Evolutionary conservation across 1,284 basidiomycete genomes (phyloP).

Genomic region (Irpex sp.): DNA sequence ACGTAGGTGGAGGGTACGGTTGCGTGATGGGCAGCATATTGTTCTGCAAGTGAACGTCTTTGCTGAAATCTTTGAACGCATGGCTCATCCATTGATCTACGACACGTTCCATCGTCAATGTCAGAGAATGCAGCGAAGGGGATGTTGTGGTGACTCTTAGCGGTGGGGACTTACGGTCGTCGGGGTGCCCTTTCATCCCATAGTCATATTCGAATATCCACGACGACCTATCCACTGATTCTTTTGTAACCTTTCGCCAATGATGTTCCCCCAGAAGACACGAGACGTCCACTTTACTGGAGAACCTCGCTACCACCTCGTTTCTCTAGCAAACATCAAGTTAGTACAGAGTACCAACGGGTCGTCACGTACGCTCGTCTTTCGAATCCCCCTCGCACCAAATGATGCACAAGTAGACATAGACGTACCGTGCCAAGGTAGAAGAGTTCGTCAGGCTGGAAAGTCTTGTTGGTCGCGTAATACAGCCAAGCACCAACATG

Average conservation of each 20-base stretch:
- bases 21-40: constrained; percentile 18
- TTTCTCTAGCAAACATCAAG: neutral
- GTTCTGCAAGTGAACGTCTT: constrained; percentile 11
- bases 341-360: constrained; percentile 1
- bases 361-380: neutral
- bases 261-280: constrained; percentile 25
- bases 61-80: constrained; percentile 11
- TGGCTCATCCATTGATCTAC: constrained; percentile 24
- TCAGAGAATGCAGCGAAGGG: no score
- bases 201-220: constrained; percentile 30
- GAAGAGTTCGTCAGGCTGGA: constrained; percentile 17
- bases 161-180: constrained; percentile 19
- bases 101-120: neutral
- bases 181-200: constrained; percentile 24
- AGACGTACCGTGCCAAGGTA: constrained; percentile 25
- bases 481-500: constrained; percentile 24
- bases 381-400: neutral
- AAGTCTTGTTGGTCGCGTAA: constrained; percentile 23
- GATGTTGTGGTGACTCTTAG: neutral
- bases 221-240: constrained; percentile 14
- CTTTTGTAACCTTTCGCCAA: constrained; percentile 20
- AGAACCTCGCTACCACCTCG: constrained; percentile 25
- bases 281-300: constrained; percentile 20
- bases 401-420: neutral
- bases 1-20: constrained; percentile 23